Base-by-base conservation (phyloP, 345 rosid species). In the Populus simonii region DNA sequence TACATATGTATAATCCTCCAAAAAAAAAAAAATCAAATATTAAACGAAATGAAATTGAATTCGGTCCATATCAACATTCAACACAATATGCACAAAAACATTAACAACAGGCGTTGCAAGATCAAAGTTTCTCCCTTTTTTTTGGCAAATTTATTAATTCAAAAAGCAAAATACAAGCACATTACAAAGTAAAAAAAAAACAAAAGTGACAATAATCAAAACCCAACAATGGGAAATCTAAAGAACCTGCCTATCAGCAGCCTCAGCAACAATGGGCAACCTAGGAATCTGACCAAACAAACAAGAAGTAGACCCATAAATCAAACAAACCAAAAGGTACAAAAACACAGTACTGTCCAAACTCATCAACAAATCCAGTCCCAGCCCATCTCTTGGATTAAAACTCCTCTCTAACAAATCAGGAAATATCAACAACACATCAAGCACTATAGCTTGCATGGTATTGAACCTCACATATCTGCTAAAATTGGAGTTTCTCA, bases 401-500 rank as follows among this genome's bases (percentile, higher is more conserved):
- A 93, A 95, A 78, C 86, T 88, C 88, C 99, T 89, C 90, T 95
- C 99, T 76, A 95, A 74, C 76, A 93, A 87, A 87, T 93, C 98
- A 47, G 98, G 98, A 74, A 93, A 91, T 53, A 95, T 95, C 88
- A 95, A 82, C 27, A 95, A 73, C 75, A 95, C 94, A 73, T 95
- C 99, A 38, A 95, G 97, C 75, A 91, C 96, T 38, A 95, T 89
- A 20, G 94, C 99, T 82, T 95, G 99, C 99, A 93, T 95, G 43
- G 96, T 92, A 81, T 95, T 95, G 84, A 95, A 95, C 91, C 99
- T 91, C 74, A 93, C 99, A 80, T 95, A 93, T 86, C 93, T 92
- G 82, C 97, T 93, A 80, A 96, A 93, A 13, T 91, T 93, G 4
- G 76, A 83, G 79, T 93, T 95, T 85, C 96, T 90, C 10, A 95